Base-by-base conservation (phyloP, 257 asterid genomes). In the Asclepias syriaca region DNA sequence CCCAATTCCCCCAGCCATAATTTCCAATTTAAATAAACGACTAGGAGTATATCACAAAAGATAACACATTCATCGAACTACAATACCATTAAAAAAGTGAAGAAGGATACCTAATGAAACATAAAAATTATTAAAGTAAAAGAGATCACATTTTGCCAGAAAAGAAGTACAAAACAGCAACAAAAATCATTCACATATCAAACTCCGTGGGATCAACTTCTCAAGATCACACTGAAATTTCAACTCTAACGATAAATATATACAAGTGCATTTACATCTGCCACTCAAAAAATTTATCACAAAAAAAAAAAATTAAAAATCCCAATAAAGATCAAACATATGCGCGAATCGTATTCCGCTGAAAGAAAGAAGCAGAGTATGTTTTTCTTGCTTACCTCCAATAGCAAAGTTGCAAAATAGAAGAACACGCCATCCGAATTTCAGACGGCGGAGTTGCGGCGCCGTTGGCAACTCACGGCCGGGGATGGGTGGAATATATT, bases 361-460 rank as follows among this genome's bases (percentile, higher is more conserved):
- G 51, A 69, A 69, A 29, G 48, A 0, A 66, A 16, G 32, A 67
- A 48, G 18, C 21, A 48, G 58, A 57, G 22, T 40, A 18, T 60
- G 59, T 24, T 27, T 32, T 56, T 13, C 5, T 27, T 46, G 55
- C 81, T 66, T 45, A 91, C 96, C 90, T 53, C 88, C 92, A 66
- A 91, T 85, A 32, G 79, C 93, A 76, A 89, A 83, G 85, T 87
- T 91, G 83, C 79, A 84, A 65, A 89, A 72, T 65, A 86, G 84
- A 74, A 85, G 78, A 54, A 73, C 82, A 67, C 96, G 97, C 91
- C 95, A 89, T 16, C 79, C 77, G 69, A 83, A 59, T 80, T 85
- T 86, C 82, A 70, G 74, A 49, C 90, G 88, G 15, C 56, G 75
- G 53, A 61, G 37, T 14, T 68, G 64, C 46, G 43, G 27, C 15